These are phyloP conservation scores for Pyrrhoderma lamaoense DNA, from an alignment of 1,284 basidiomycete species.

Conservation along the genomic window DNA sequence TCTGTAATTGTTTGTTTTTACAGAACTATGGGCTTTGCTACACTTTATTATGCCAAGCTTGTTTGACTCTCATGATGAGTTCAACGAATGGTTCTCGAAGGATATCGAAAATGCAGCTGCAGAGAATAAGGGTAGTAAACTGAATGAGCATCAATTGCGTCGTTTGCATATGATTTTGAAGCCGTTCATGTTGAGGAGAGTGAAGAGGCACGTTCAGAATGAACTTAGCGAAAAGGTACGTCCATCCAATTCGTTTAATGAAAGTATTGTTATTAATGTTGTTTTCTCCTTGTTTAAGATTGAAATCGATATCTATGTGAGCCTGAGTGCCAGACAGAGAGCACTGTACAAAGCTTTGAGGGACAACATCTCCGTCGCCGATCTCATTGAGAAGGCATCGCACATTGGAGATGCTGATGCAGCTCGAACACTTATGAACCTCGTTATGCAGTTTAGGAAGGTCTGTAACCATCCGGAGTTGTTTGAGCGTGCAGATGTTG, in stretches of 20 bases:
- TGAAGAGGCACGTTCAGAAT: conserved; percentile 98
- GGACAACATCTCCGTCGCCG: conserved; percentile 91
- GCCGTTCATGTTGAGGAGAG: conserved; percentile 97
- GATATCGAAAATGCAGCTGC: conserved; percentile 91
- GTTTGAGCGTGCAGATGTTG: conserved; percentile 95
- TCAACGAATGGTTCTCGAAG: conserved; percentile 99
- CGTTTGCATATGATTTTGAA: conserved; percentile 99
- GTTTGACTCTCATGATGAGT: conserved; percentile 99
- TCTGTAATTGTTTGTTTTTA: conserved; percentile 19
- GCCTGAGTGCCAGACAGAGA: conserved; percentile 90
- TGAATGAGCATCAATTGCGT: conserved; percentile 94
- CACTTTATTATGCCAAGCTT: conserved; percentile 99
- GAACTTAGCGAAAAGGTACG: conserved; percentile 97
- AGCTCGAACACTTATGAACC: conserved; percentile 93
- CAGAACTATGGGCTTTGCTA: conserved; percentile 97
- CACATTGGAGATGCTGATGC: conserved; percentile 86
- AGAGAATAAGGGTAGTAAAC: conserved; percentile 83
- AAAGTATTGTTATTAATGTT: conserved; percentile 8
- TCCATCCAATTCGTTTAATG: conserved; percentile 7
- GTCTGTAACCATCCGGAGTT: conserved; percentile 98
- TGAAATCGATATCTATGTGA: conserved; percentile 93
- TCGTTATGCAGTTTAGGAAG: conserved; percentile 99
- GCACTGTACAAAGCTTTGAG: conserved; percentile 88
- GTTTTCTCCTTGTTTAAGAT: conserved; percentile 75
- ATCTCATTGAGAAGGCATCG: conserved; percentile 89